Conservation (phyloP, 345 rosid genomes). For the Aquilaria yunnanensis region DNA sequence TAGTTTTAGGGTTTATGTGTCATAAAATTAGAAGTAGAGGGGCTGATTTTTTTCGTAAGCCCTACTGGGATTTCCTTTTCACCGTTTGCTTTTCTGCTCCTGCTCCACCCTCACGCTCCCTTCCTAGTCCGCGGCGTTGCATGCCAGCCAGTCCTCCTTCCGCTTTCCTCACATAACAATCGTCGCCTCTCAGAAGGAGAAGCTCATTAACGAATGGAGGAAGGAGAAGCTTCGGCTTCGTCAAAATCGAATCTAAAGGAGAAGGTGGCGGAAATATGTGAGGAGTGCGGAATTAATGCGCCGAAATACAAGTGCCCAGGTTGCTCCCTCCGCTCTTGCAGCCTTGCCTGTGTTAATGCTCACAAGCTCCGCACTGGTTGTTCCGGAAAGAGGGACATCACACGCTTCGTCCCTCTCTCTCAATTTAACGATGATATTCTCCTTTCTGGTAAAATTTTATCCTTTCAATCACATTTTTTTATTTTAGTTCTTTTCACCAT, state of each 20-base stretch:
- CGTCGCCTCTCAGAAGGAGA: too few relatives aligned
- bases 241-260: background rate
- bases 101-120: too few relatives aligned
- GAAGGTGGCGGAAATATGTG: constrained; percentile 24
- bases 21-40: too few relatives aligned
- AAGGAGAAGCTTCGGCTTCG: constrained; percentile 1
- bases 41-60: too few relatives aligned
- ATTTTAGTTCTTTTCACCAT: background rate
- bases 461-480: background rate
- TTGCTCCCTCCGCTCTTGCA: constrained; percentile 71
- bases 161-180: too few relatives aligned
- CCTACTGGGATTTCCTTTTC: too few relatives aligned
- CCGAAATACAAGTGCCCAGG: constrained; percentile 87
- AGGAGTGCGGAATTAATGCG: constrained; percentile 50
- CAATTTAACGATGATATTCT: constrained; percentile 58
- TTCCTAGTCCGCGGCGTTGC: too few relatives aligned
- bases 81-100: too few relatives aligned
- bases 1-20: too few relatives aligned
- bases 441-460: constrained; percentile 51
- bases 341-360: constrained; percentile 71
- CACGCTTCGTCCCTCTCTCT: constrained; percentile 57
- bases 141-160: too few relatives aligned
- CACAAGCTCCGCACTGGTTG: constrained; percentile 82
- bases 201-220: constrained; percentile 12
- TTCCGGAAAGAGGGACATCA: constrained; percentile 49